Evolutionary conservation across 257 asterid species (phyloP).

Genomic region (Solanum microdontum): DNA sequence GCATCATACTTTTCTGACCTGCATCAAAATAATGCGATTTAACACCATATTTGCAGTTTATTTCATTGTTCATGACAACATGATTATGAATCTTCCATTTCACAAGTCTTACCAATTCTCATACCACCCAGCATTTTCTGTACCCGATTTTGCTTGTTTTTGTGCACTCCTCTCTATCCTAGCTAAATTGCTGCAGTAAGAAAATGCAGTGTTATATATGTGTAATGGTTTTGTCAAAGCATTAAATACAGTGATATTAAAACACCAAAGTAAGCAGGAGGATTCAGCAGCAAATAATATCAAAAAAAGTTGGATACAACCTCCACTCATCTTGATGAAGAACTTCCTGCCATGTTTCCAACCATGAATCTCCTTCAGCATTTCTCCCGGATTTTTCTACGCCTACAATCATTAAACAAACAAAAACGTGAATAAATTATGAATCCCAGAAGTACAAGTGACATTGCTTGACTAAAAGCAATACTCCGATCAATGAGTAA

Average conservation of each 20-base stretch:
- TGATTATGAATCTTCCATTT: neutral
- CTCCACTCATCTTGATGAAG: conserved; percentile 99
- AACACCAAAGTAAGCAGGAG: neutral
- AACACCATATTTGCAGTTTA: neutral
- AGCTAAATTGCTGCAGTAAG: conserved; percentile 76
- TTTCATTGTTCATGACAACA: neutral
- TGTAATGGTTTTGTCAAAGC: neutral
- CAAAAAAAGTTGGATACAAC: conserved; percentile 20
- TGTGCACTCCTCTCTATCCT: conserved; percentile 97
- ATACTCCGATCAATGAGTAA: neutral
- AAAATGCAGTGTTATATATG: neutral
- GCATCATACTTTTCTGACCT: conserved; percentile 99
- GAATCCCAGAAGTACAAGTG: neutral
- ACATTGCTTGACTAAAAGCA: neutral
- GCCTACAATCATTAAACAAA: conserved; percentile 26
- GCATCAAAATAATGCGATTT: neutral
- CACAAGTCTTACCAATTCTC: conserved; percentile 72
- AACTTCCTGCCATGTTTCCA: conserved; percentile 99
- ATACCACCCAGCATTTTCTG: conserved; percentile 92
- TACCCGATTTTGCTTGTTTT: conserved; percentile 94
- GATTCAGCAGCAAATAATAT: neutral
- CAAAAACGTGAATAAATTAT: neutral
- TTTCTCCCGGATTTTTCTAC: conserved; percentile 95
- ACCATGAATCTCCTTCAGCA: conserved; percentile 96
- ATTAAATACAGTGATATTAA: neutral